Conservation (phyloP, 371 early-diverging fungal species). For the Saksenaea vasiformis region DNA sequence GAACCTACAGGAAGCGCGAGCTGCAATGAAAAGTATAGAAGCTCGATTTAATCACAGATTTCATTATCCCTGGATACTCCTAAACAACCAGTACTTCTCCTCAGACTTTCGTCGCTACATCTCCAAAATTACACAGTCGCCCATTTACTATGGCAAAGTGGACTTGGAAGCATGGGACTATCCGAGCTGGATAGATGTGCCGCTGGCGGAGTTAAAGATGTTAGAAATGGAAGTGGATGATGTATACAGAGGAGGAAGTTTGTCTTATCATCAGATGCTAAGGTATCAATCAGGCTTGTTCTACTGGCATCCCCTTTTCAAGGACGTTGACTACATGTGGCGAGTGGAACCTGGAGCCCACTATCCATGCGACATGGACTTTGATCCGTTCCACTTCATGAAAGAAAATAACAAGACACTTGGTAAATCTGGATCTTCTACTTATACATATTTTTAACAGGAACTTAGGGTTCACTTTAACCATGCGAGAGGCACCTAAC, state of each 20-base stretch:
- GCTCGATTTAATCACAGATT: constrained; percentile 50
- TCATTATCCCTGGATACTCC: constrained; percentile 51
- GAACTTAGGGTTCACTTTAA: constrained; percentile 63
- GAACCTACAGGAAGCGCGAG: constrained; percentile 31
- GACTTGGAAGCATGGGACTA: constrained; percentile 44
- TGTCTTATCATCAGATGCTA: constrained; percentile 10
- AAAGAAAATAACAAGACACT: constrained; percentile 76
- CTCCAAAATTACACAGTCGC: constrained; percentile 21
- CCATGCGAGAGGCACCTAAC: constrained; percentile 71
- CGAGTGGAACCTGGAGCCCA: constrained; percentile 91
- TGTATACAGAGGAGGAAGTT: constrained; percentile 24
- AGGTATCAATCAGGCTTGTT: constrained; percentile 88
- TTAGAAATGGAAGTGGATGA: constrained; percentile 12
- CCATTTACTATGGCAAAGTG: constrained; percentile 46
- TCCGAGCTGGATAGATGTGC: constrained; percentile 43
- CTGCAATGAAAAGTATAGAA: constrained; percentile 42
- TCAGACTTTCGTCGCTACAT: constrained; percentile 31
- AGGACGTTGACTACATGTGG: constrained; percentile 91
- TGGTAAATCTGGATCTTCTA: constrained; percentile 38
- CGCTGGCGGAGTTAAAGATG: constrained; percentile 8
- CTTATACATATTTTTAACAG: constrained; percentile 19
- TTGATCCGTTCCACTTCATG: constrained; percentile 88
- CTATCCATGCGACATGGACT: constrained; percentile 83
- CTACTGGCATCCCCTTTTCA: constrained; percentile 77
- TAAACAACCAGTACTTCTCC: constrained; percentile 43